Percentiles rank a stretch among this genome's conserved stretches.
Conservation (phyloP, 2,329 filamentous ascomycete species). For the Fusarium poae region DNA sequence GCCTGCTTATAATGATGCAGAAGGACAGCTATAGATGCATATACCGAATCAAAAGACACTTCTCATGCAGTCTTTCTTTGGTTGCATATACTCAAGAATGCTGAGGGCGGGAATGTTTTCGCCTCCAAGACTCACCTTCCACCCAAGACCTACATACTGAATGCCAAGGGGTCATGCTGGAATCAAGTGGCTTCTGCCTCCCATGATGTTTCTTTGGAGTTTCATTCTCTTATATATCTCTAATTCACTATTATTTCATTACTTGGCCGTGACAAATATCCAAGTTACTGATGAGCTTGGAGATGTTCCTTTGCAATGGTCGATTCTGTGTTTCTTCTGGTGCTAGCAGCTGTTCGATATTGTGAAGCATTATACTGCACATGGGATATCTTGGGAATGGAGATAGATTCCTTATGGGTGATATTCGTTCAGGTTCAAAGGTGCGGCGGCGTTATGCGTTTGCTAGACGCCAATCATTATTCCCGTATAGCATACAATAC, state of each 20-base stretch:
- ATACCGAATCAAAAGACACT: neutral
- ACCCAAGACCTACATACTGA: constrained; percentile 31
- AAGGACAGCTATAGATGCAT: neutral
- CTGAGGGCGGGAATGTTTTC: constrained; percentile 13
- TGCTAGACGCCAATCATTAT: constrained; percentile 14
- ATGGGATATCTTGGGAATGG: constrained; percentile 6
- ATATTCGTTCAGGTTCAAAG: constrained; percentile 2
- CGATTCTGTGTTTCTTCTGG: neutral
- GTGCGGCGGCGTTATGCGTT: constrained; percentile 31
- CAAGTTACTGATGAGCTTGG: neutral
- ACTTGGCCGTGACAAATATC: neutral
- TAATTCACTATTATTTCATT: neutral
- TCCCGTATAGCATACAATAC: neutral
- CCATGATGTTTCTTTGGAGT: neutral
- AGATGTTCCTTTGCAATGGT: neutral
- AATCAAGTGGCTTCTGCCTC: constrained; percentile 14
- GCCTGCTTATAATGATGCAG: neutral
- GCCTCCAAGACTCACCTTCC: constrained; percentile 19
- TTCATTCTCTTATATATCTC: neutral
- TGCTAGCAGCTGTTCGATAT: neutral
- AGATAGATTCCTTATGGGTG: constrained; percentile 15
- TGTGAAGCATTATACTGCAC: too few species aligned
- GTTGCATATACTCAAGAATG: constrained; percentile 12
- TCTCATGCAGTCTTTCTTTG: neutral
- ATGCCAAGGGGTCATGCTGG: constrained; percentile 27